These are phyloP conservation scores for Xylaria multiplex DNA, from an alignment of 2,329 filamentous ascomycete genomes.

Conservation along the genomic window DNA sequence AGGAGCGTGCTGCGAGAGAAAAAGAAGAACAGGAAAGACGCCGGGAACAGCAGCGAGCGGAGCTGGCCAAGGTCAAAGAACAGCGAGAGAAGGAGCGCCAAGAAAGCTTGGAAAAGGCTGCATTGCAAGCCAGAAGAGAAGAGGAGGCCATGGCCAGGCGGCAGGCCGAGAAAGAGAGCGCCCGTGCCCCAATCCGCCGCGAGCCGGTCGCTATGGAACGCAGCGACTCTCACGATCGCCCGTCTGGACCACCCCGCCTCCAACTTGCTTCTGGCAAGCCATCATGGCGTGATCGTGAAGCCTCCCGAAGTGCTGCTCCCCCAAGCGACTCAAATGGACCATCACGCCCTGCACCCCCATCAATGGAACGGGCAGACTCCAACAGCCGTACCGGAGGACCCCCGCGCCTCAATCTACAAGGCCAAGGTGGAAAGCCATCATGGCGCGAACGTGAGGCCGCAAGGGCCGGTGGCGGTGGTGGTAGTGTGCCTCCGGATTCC, in stretches of 20 bases:
- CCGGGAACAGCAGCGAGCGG: constrained; percentile 81
- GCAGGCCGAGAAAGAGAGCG: constrained; percentile 71
- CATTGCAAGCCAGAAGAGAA: constrained; percentile 81
- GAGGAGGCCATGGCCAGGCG: constrained; percentile 85
- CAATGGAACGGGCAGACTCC: constrained; percentile 45
- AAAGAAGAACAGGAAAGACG: constrained; percentile 84
- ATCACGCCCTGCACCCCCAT: constrained; percentile 44
- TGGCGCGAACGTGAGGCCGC: constrained; percentile 79
- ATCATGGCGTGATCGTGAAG: constrained; percentile 69
- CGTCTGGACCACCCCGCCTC: constrained; percentile 64
- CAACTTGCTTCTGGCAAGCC: constrained; percentile 61
- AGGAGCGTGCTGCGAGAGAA: constrained; percentile 82
- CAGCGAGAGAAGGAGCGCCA: constrained; percentile 74
- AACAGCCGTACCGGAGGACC: constrained; percentile 52
- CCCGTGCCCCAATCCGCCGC: constrained; percentile 49
- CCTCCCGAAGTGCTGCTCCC: constrained; percentile 45
- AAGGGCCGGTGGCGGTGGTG: constrained; percentile 49
- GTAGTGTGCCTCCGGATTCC: constrained; percentile 26
- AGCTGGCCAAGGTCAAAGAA: constrained; percentile 73
- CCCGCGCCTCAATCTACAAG: constrained; percentile 69
- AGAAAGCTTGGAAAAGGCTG: constrained; percentile 71
- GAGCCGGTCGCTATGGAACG: constrained; percentile 55
- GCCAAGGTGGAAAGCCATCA: constrained; percentile 68
- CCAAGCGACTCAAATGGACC: constrained; percentile 44
- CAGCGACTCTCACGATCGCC: constrained; percentile 58